Percentiles rank a stretch among this genome's conserved stretches.
These are phyloP conservation scores for Forsythia viridissima DNA, from an alignment of 257 asterid genomes.

Conservation along the genomic window DNA sequence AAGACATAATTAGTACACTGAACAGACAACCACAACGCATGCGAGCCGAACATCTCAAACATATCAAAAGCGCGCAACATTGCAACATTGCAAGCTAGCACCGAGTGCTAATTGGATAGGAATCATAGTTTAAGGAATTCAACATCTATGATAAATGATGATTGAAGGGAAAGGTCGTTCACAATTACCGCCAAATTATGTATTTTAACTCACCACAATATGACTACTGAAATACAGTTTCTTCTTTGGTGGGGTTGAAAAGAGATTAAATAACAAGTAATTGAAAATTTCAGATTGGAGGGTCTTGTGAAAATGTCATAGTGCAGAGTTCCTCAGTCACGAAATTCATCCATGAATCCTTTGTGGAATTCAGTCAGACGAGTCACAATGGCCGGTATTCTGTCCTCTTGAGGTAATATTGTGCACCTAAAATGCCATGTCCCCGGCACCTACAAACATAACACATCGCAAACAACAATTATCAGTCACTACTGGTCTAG, in stretches of 20 bases:
- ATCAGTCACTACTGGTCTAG: background rate
- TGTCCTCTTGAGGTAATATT: slow-evolving; percentile 89
- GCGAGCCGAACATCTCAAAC: too few relatives aligned
- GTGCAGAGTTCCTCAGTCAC: slow-evolving; percentile 40
- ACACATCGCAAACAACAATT: background rate
- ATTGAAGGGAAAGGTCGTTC: background rate
- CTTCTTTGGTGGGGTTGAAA: background rate
- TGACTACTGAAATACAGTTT: background rate
- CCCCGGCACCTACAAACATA: slow-evolving; percentile 57
- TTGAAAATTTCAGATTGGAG: background rate
- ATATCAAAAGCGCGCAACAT: too few relatives aligned
- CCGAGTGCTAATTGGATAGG: too few relatives aligned
- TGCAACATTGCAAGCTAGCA: too few relatives aligned
- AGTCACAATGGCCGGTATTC: slow-evolving; percentile 70
- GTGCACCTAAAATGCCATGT: slow-evolving; percentile 98
- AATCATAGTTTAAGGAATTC: background rate
- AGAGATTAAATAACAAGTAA: background rate
- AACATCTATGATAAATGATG: background rate
- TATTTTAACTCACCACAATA: background rate
- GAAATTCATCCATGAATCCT: slow-evolving; percentile 74
- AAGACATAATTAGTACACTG: too few relatives aligned
- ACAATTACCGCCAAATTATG: background rate
- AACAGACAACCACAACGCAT: too few relatives aligned
- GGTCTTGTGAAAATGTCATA: background rate
- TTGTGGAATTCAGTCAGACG: slow-evolving; percentile 81